Evolutionary conservation across 352 stramenopile genomes (phyloP), one percentile per base, ranked within the genome.

Genomic region (Phytophthora niederhauseri): DNA sequence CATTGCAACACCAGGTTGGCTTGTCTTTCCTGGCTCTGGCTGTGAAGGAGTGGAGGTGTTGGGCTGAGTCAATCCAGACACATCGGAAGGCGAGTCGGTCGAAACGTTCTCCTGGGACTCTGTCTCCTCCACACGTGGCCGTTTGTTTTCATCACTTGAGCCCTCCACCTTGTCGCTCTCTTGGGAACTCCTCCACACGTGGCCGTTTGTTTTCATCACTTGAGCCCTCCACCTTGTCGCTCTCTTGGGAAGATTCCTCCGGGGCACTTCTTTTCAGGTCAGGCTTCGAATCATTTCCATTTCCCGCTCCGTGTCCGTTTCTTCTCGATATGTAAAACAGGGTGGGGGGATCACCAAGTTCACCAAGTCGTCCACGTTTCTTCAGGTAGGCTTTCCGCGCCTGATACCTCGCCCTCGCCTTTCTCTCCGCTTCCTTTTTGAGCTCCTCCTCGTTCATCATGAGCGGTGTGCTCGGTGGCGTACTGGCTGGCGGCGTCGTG

Each of bases 361-460:
- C 71, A 43, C 43, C 53, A 11, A 78, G 24, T 12, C 71, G 72
- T 4, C 67, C 67, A 34, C 68, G 67, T 43, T 74, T 72, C 49
- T 78, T 75, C 2, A 78, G 15, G 61, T 78, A 75, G 5, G 72
- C 62, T 56, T 70, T 78, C 12, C 72, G 62, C 17, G 72, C 51
- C 26, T 78, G 67, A n/a, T 68, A 68, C 45, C 63, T 69, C 15
- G 72, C 62, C 46, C 53, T 75, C 1, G 45, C 63, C 54, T 70
- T 78, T 26, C 67, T 58, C 15, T 65, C 62, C 24, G 28, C 55
- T 48, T 71, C 65, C 45, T 67, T 73, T 36, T 51, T 54, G n/a
- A 64, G 8, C 12, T 72, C 62, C 48, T 75, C 66, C 17, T 48
- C 52, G 12, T 51, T 71, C 34, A 62, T 54, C 26, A 54, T 51